Evolutionary conservation across 1,284 basidiomycete genomes (phyloP).

Genomic region (Rugosomyces carneus): DNA sequence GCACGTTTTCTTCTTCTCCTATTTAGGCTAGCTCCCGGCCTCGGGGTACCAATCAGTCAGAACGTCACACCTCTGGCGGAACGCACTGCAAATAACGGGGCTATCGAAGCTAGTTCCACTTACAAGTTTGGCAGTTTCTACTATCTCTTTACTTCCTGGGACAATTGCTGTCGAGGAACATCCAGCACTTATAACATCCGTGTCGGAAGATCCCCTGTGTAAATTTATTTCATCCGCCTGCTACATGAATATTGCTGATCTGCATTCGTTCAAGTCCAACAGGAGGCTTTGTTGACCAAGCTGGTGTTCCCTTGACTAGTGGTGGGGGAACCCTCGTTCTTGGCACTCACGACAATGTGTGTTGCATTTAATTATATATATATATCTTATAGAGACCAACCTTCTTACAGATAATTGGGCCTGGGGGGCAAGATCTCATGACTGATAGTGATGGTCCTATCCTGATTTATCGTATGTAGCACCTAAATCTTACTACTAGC

Average conservation of each 20-base stretch:
- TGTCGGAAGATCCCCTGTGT: conserved; percentile 38
- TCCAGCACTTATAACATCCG: conserved; percentile 55
- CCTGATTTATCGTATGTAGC: conserved; percentile 27
- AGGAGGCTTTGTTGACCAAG: conserved; percentile 43
- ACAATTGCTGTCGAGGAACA: conserved; percentile 46
- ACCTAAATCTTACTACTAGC: neutral
- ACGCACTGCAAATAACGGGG: conserved; percentile 36
- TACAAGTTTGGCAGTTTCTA: conserved; percentile 41
- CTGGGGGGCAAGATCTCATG: conserved; percentile 32
- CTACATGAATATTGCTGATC: neutral
- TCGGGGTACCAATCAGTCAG: conserved; percentile 36
- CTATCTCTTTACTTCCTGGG: conserved; percentile 56
- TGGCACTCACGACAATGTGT: conserved; percentile 37
- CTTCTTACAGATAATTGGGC: conserved; percentile 33
- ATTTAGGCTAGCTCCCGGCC: conserved; percentile 27
- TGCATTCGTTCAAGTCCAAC: conserved; percentile 21
- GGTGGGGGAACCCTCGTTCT: conserved; percentile 53
- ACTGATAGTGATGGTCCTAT: conserved; percentile 27
- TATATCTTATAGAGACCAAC: neutral
- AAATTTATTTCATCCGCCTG: conserved; percentile 22
- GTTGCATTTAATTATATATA: conserved; percentile 5
- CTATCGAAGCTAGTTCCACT: conserved; percentile 43
- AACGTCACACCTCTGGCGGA: conserved; percentile 38
- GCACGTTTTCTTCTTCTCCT: neutral
- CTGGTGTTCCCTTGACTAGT: conserved; percentile 37